A percentile compares a stretch with the other conserved stretches of the same genome.
phyloP scores from a whole-genome alignment of 2,329 filamentous ascomycete genomes.

The Penicillium sumatraense region DNA sequence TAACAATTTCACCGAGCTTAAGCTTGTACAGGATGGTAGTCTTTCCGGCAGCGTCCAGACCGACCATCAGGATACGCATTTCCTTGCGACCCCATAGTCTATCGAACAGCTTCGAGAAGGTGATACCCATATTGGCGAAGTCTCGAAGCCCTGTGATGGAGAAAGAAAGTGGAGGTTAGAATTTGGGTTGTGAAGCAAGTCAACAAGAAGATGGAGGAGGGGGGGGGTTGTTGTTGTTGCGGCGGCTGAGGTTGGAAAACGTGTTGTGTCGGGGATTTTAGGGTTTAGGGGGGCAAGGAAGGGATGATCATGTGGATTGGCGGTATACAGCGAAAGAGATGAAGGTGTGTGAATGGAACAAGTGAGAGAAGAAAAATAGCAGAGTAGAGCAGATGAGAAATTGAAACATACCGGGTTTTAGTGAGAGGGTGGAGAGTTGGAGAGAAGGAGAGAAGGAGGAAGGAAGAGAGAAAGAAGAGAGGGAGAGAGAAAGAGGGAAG shows the following conservation, averaged over 20 bases:
- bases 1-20: slow-evolving; percentile 98
- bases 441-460: slow-evolving; percentile 1
- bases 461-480: slow-evolving; percentile 6
- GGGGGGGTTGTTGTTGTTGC: no score
- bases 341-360: background rate
- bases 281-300: slow-evolving; percentile 7
- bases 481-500: background rate
- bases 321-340: background rate
- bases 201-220: slow-evolving; percentile 15
- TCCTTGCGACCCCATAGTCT: slow-evolving; percentile 99
- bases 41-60: slow-evolving; percentile 99
- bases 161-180: slow-evolving; percentile 12
- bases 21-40: slow-evolving; percentile 99
- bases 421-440: slow-evolving; percentile 1
- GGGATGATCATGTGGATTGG: slow-evolving; percentile 8
- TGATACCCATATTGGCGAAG: slow-evolving; percentile 85
- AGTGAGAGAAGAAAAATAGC: background rate
- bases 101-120: slow-evolving; percentile 95
- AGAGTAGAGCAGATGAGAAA: background rate
- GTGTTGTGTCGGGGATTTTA: slow-evolving; percentile 25
- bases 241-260: slow-evolving; percentile 15
- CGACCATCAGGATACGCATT: slow-evolving; percentile 99
- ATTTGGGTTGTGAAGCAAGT: slow-evolving; percentile 2
- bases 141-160: slow-evolving; percentile 18
- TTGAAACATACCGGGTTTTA: background rate